Base-by-base conservation (phyloP, 2,329 filamentous ascomycete genomes). In the Chrysoporthe cubensis region DNA sequence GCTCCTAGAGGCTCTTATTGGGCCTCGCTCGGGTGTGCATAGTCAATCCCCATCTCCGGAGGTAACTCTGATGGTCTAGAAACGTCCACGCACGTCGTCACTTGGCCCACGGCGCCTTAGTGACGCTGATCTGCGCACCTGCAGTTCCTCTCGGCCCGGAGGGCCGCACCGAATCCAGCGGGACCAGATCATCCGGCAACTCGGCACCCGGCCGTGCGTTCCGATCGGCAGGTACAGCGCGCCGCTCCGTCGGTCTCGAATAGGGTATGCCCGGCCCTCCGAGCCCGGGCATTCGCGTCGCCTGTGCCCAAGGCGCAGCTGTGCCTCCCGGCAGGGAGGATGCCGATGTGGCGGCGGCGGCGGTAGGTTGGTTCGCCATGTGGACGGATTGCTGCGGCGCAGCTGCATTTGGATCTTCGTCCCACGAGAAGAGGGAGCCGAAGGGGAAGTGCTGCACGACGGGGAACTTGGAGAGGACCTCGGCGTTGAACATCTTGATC, bases 401-500 rank as follows among this genome's bases (percentile, higher is more conserved):
- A 1, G 78, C 72, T 1, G 90, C 89, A 65, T 86, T 80, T 0
- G 90, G 90, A 75, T 94, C 90, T 59, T 78, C 80, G 2, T 92
- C 88, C 90, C 91, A 95, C 48, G 86, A 87, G 76, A 95, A 93
- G n/a, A 96, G 81, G 6, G 89, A 91, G 37, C 92, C 92, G 72
- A 96, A 95, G 2, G 86, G 87, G 72, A 96, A 98, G 79, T 99
- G 96, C 79, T 99, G 96, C n/a, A 99, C 93, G 2, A 99, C 96
- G 2, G 96, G 96, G 76, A 97, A 97, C 78, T 99, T 99, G 50
- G 92, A 93, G 16, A 99, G 84, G 3, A 99, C 96, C 81, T 99
- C 96, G 21, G 93, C 96, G 72, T 96, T 94, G 81, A 95, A 99
- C 96, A 99, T 99, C 80, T 98, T 99, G 75, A 99, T 88, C 96